Conservation (phyloP, 345 rosid species). For the Nephelium lappaceum region DNA sequence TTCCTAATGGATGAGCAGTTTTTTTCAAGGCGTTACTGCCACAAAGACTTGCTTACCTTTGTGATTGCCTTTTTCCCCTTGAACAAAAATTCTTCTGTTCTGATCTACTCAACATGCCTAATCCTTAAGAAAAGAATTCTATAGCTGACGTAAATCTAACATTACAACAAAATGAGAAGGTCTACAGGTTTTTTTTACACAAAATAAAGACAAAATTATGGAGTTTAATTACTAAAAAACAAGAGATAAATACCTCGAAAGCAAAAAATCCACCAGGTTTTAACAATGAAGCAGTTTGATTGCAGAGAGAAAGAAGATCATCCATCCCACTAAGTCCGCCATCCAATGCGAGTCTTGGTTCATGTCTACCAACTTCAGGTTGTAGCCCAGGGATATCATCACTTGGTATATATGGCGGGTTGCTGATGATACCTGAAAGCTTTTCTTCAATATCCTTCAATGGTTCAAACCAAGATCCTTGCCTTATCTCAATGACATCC, state of each 20-base stretch:
- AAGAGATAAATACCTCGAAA: slow-evolving; percentile 59
- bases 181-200: neutral
- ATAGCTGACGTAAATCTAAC: neutral
- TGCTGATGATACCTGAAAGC: slow-evolving; percentile 80
- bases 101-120: neutral
- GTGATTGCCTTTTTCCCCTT: neutral
- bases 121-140: neutral
- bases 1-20: neutral
- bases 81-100: neutral
- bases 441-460: slow-evolving; percentile 64
- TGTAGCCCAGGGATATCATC: slow-evolving; percentile 60
- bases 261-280: slow-evolving; percentile 78
- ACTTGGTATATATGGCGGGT: slow-evolving; percentile 92
- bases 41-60: neutral
- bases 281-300: slow-evolving; percentile 69
- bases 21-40: neutral
- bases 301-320: slow-evolving; percentile 69
- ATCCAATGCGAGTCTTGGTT: slow-evolving; percentile 86
- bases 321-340: slow-evolving; percentile 77
- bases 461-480: slow-evolving; percentile 91
- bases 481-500: slow-evolving; percentile 60
- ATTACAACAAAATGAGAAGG: neutral
- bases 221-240: neutral
- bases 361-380: slow-evolving; percentile 91
- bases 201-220: neutral